Conservation (phyloP, 2,329 filamentous ascomycete genomes). For the Arachnopeziza araneosa region DNA sequence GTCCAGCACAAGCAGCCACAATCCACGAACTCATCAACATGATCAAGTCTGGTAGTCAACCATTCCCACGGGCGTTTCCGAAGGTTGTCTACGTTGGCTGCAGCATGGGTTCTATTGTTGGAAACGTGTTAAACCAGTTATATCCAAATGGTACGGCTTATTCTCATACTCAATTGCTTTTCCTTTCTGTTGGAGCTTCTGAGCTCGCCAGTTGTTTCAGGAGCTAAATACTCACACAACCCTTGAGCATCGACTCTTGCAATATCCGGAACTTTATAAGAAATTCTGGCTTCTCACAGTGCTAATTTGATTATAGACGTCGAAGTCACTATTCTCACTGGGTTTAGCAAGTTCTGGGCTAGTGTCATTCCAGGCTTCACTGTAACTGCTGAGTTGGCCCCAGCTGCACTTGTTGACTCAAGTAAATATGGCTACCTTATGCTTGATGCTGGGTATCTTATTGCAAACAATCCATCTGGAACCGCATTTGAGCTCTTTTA, state of each 20-base stretch:
- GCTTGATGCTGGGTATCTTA: neutral
- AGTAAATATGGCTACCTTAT: neutral
- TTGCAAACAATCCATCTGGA: neutral
- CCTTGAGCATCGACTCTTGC: no score
- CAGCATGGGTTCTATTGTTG: conserved; percentile 20
- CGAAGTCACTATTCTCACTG: conserved; percentile 25
- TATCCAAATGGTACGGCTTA: conserved; percentile 24
- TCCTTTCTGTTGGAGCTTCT: no score
- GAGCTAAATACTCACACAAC: no score
- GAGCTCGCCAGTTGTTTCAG: no score
- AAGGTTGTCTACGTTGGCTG: conserved; percentile 27
- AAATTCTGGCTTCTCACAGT: no score
- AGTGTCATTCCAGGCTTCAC: neutral
- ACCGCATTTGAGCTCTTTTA: neutral
- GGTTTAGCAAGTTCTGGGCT: conserved; percentile 9
- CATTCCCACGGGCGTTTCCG: conserved; percentile 14
- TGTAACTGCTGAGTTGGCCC: neutral
- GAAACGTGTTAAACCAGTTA: conserved; percentile 17
- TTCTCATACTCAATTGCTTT: no score
- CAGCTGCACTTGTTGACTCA: neutral
- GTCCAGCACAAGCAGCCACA: conserved; percentile 20
- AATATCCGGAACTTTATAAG: no score
- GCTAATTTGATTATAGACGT: no score
- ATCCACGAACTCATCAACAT: conserved; percentile 20
- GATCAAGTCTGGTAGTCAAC: conserved; percentile 11